Conservation (phyloP, 2,329 filamentous ascomycete genomes). For the Colletotrichum magnum region DNA sequence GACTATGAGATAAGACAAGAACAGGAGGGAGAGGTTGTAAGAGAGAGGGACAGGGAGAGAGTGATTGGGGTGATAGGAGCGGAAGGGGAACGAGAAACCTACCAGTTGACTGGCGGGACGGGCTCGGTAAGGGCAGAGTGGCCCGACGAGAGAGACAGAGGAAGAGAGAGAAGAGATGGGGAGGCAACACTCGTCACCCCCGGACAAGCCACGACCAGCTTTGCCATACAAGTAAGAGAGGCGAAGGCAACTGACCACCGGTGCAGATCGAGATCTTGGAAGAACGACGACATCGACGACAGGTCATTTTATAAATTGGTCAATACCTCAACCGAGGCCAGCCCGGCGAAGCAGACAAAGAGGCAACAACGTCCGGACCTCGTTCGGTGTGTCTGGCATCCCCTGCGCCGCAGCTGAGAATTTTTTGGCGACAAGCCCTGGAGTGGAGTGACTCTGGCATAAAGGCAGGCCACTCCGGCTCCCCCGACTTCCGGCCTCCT, state of each 20-base stretch:
- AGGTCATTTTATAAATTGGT: slow-evolving; percentile 30
- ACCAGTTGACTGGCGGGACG: neutral
- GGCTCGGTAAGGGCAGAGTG: slow-evolving; percentile 17
- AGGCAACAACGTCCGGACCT: slow-evolving; percentile 19
- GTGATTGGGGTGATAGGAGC: neutral
- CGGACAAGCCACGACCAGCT: slow-evolving; percentile 21
- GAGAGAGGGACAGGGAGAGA: neutral
- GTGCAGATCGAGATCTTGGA: slow-evolving; percentile 35
- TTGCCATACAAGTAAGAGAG: slow-evolving; percentile 22
- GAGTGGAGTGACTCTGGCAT: slow-evolving; percentile 39
- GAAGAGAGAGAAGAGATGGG: too few relatives aligned
- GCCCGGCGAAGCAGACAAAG: slow-evolving; percentile 14
- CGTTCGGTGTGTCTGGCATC: slow-evolving; percentile 18
- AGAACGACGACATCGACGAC: slow-evolving; percentile 19
- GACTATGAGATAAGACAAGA: slow-evolving; percentile 32
- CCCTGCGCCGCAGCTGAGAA: slow-evolving; percentile 30
- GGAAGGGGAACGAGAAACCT: neutral
- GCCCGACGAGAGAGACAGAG: slow-evolving; percentile 16
- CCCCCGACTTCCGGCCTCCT: slow-evolving; percentile 29
- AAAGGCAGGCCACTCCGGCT: slow-evolving; percentile 32
- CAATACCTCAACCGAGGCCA: neutral
- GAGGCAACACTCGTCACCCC: slow-evolving; percentile 3
- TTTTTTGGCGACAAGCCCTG: slow-evolving; percentile 36
- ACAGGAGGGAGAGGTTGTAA: neutral
- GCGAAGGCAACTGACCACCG: slow-evolving; percentile 23